A percentile compares a stretch with the other conserved stretches of the same genome.
Conservation (phyloP, 2,329 filamentous ascomycete genomes). For the Curvularia lunata region DNA sequence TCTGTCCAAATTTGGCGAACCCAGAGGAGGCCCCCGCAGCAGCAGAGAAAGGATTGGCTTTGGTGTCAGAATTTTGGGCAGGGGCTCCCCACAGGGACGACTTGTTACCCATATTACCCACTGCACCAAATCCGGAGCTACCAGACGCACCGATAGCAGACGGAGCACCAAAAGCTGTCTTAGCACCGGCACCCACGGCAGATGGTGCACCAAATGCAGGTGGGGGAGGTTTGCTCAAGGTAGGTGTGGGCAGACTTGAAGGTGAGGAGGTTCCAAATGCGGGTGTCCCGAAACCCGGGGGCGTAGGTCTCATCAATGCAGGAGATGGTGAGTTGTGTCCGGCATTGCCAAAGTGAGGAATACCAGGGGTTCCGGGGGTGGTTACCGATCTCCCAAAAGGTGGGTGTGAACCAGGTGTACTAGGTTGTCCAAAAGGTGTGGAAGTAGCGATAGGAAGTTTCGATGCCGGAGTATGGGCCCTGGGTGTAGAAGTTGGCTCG, state of each 20-base stretch:
- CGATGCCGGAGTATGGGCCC: constrained; percentile 16
- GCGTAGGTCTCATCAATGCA: constrained; percentile 18
- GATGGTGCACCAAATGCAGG: constrained; percentile 31
- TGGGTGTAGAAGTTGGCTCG: constrained; percentile 37
- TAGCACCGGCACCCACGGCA: constrained; percentile 18
- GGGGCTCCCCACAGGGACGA: constrained; percentile 33
- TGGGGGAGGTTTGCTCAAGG: constrained; percentile 24
- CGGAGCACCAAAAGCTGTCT: constrained; percentile 38
- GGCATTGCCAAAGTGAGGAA: constrained; percentile 14
- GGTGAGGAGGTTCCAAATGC: constrained; percentile 23
- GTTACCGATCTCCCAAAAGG: constrained; percentile 22
- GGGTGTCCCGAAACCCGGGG: constrained; percentile 35
- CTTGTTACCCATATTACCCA: constrained; percentile 28
- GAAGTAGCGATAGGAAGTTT: constrained; percentile 18
- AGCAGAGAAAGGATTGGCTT: constrained; percentile 45
- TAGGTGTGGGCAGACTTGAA: constrained; percentile 23
- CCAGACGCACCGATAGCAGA: constrained; percentile 29
- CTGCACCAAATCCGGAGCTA: constrained; percentile 37
- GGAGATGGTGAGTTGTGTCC: constrained; percentile 16
- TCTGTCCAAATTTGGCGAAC: constrained; percentile 43
- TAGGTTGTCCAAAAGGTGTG: constrained; percentile 15
- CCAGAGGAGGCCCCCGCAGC: constrained; percentile 32
- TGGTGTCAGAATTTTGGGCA: constrained; percentile 29
- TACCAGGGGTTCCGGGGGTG: constrained; percentile 37
- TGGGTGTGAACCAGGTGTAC: constrained; percentile 2